Conservation (phyloP, 2,329 filamentous ascomycete species). For the Xylaria polymorpha region DNA sequence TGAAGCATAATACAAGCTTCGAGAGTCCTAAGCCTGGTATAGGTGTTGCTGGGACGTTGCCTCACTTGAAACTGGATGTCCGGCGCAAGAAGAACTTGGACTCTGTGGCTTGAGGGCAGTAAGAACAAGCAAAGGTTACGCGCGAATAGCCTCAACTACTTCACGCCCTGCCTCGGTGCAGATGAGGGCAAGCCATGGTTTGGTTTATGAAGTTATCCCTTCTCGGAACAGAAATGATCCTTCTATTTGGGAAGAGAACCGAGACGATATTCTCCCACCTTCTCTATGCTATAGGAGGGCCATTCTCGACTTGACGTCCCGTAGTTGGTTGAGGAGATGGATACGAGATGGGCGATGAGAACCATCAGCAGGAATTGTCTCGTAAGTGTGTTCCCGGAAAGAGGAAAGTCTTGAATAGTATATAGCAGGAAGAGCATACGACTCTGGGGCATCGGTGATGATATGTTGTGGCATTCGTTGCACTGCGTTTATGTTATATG, state of each 20-base stretch:
- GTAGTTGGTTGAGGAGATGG: not conserved
- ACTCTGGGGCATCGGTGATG: not conserved
- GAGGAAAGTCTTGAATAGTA: conserved; percentile 2
- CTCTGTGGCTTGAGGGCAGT: not conserved
- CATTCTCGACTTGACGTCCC: conserved; percentile 1
- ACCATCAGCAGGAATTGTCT: not conserved
- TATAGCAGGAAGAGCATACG: conserved; percentile 9
- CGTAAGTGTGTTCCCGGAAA: not conserved
- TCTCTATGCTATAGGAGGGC: not conserved
- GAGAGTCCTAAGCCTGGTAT: not conserved
- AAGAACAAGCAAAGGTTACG: not conserved
- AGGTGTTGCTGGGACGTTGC: conserved; percentile 29
- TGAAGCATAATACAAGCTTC: conserved; percentile 52
- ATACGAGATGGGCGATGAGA: not conserved
- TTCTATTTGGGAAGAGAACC: not conserved
- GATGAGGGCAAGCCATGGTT: conserved; percentile 4
- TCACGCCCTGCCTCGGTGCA: not conserved
- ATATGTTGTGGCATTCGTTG: conserved; percentile 12
- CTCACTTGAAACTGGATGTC: conserved; percentile 40
- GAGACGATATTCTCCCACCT: not conserved
- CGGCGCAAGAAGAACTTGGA: conserved; percentile 36
- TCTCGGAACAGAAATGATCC: not conserved
- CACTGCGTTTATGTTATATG: conserved; percentile 23
- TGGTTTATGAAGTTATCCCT: not conserved
- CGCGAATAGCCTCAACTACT: not conserved